Percentiles rank a stretch among this genome's conserved stretches.
Conservation (phyloP, 345 rosid genomes). For the Murraya paniculata region DNA sequence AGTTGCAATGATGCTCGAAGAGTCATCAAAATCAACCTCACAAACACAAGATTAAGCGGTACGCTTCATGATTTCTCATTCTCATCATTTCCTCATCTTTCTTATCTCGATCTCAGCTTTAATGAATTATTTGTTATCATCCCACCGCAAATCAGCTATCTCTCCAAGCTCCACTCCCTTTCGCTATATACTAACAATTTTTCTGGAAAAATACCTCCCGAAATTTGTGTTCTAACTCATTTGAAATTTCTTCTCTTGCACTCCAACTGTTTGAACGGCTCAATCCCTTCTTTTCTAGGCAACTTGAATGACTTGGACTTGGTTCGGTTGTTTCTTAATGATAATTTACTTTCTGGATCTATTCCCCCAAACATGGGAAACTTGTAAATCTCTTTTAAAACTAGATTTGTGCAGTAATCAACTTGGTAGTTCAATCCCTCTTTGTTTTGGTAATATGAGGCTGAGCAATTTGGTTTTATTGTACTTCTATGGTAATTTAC, state of each 20-base stretch:
- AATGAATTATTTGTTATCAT: conserved; percentile 7
- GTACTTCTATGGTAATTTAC: neutral
- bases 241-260: conserved; percentile 8
- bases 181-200: too few species aligned
- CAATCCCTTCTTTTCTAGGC: neutral
- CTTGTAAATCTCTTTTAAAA: neutral
- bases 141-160: neutral
- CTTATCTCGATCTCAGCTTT: neutral
- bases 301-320: neutral
- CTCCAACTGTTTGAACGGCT: conserved; percentile 15
- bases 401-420: neutral
- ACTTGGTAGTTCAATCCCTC: neutral
- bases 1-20: neutral
- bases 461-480: neutral
- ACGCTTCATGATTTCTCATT: neutral
- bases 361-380: neutral
- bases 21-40: neutral
- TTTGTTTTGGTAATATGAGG: neutral
- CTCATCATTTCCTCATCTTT: neutral
- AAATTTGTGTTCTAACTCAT: conserved; percentile 14
- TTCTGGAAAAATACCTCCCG: conserved; percentile 12
- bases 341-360: conserved; percentile 5
- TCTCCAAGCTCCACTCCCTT: neutral
- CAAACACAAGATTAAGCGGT: neutral
- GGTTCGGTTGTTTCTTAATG: neutral